A percentile compares a stretch with the other conserved stretches of the same genome.
Conservation (phyloP, 1,284 basidiomycete species). For the Cutaneotrichosporon sp. region DNA sequence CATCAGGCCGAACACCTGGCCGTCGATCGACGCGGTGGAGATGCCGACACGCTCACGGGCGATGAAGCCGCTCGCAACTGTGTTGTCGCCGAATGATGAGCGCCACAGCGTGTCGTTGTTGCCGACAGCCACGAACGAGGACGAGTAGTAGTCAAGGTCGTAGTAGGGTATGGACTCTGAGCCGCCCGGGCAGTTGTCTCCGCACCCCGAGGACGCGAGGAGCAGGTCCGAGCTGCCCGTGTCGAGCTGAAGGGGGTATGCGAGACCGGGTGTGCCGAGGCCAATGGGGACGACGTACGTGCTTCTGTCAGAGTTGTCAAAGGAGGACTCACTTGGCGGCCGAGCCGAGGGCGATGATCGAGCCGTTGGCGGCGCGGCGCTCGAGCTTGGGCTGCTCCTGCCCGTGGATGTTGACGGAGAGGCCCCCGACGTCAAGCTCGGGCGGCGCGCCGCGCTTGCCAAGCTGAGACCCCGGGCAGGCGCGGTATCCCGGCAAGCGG, state of each 20-base stretch:
- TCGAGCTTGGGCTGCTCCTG: background rate
- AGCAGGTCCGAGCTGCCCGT: conserved; percentile 48
- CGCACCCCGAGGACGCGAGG: conserved; percentile 44
- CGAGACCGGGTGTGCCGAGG: conserved; percentile 40
- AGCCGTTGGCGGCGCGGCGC: conserved; percentile 11
- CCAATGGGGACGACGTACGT: conserved; percentile 43
- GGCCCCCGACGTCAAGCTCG: conserved; percentile 9
- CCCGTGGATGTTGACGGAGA: conserved; percentile 9
- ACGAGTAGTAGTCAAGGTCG: conserved; percentile 28
- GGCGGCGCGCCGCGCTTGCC: background rate
- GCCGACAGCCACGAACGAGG: conserved; percentile 32
- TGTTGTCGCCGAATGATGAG: conserved; percentile 37
- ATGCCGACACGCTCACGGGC: conserved; percentile 39
- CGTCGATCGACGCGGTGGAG: conserved; percentile 22
- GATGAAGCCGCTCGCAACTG: conserved; percentile 38
- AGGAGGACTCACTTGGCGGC: conserved; percentile 11
- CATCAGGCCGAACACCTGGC: conserved; percentile 44
- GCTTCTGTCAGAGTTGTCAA: conserved; percentile 20
- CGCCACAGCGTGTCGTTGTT: conserved; percentile 36
- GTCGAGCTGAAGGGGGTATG: conserved; percentile 50
- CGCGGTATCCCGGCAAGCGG: conserved; percentile 2
- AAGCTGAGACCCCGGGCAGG: background rate
- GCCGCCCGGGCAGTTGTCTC: conserved; percentile 33
- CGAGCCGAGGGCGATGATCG: conserved; percentile 16
- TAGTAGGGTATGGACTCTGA: conserved; percentile 39